A percentile compares a stretch with the other conserved stretches of the same genome.
These are phyloP conservation scores for Nemania sp. DNA, from an alignment of 2,329 filamentous ascomycete genomes.

Conservation along the genomic window DNA sequence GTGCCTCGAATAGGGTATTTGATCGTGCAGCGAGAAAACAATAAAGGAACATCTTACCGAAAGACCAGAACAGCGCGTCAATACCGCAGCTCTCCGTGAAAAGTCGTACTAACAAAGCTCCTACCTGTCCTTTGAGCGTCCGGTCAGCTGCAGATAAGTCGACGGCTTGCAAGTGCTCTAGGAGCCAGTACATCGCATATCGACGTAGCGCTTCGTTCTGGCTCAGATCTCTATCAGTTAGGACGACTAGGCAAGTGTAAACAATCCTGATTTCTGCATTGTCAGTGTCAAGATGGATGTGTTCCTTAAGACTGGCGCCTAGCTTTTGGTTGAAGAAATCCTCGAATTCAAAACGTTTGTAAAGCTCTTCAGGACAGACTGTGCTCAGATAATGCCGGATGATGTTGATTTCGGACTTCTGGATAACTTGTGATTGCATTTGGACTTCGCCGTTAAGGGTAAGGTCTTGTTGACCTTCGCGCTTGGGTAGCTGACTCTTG, in stretches of 20 bases:
- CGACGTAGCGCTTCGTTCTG: slow-evolving; percentile 27
- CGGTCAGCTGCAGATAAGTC: slow-evolving; percentile 36
- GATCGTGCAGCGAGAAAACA: background rate
- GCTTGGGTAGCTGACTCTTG: slow-evolving; percentile 31
- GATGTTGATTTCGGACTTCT: slow-evolving; percentile 39
- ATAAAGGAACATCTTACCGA: slow-evolving; percentile 16
- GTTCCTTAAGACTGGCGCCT: slow-evolving; percentile 35
- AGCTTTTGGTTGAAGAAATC: slow-evolving; percentile 40
- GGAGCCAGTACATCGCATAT: slow-evolving; percentile 36
- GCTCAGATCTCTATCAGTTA: slow-evolving; percentile 33
- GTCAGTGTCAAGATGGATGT: slow-evolving; percentile 40
- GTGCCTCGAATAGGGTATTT: background rate
- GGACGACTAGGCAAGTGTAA: slow-evolving; percentile 34
- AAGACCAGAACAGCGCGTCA: slow-evolving; percentile 38
- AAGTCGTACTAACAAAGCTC: slow-evolving; percentile 36
- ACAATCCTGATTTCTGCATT: slow-evolving; percentile 39
- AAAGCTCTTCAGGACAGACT: slow-evolving; percentile 41
- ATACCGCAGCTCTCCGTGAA: slow-evolving; percentile 36
- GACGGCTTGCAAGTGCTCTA: slow-evolving; percentile 35
- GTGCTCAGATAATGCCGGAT: slow-evolving; percentile 40
- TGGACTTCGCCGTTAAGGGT: background rate
- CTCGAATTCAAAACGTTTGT: slow-evolving; percentile 40
- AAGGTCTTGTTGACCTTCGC: slow-evolving; percentile 19
- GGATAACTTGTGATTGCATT: slow-evolving; percentile 30
- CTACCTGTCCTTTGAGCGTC: slow-evolving; percentile 36